A percentile compares a stretch with the other conserved stretches of the same genome.
phyloP scores from a whole-genome alignment of 495 filamentous ascomycete species.

The Letharia columbiana region DNA sequence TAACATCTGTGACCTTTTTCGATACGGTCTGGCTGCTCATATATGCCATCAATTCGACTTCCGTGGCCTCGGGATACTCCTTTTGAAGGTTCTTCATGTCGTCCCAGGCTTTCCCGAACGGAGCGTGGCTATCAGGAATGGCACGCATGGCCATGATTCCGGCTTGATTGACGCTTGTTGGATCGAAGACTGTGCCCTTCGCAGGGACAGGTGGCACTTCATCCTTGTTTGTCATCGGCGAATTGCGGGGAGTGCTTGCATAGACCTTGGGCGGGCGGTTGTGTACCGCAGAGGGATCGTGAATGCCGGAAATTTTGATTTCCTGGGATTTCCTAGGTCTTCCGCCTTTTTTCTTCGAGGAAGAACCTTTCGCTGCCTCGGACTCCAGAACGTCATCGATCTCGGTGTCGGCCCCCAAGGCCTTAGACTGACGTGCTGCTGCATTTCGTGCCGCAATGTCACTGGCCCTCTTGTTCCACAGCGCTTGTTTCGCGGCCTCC shows the following conservation, averaged over 20 bases:
- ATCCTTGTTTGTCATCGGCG: not conserved
- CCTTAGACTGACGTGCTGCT: not conserved
- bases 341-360: not conserved
- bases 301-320: not conserved
- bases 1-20: slow-evolving; percentile 15
- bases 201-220: slow-evolving; percentile 15
- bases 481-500: not conserved
- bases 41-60: slow-evolving; percentile 12
- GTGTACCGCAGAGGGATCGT: not conserved
- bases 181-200: slow-evolving; percentile 7
- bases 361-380: not conserved
- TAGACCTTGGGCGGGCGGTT: not conserved
- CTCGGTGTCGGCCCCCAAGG: not conserved
- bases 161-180: slow-evolving; percentile 14
- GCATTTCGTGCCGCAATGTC: not conserved
- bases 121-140: slow-evolving; percentile 10
- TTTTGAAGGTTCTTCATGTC: slow-evolving; percentile 23
- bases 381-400: not conserved
- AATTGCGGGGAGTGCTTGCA: slow-evolving; percentile 8
- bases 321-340: not conserved
- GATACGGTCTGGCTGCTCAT: slow-evolving; percentile 8
- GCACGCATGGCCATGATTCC: slow-evolving; percentile 20
- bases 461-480: not conserved
- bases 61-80: slow-evolving; percentile 1
- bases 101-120: slow-evolving; percentile 18